Base-by-base conservation (phyloP, 164 flowering plant genomes). In the Magnolia officinalis region DNA sequence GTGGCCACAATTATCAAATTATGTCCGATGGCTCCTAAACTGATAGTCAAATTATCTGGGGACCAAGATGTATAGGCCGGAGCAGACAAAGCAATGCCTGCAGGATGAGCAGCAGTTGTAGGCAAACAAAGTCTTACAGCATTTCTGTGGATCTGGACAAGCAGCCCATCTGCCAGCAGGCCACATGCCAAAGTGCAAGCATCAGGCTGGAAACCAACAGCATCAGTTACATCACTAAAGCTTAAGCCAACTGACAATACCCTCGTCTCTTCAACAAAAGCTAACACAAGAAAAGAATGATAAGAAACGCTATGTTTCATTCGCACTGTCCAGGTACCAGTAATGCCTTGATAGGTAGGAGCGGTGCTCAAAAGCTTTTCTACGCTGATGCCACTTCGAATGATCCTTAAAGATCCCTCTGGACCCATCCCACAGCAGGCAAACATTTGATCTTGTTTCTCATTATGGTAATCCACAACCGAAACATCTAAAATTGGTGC, bases 211-310 rank as follows among this genome's bases (percentile, higher is more conserved):
- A 94, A 96, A 75, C 99, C 99, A 84, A 94, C 91, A 20, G 92
- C 88, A 76, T 96, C 98, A 77, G 99, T 94, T 73, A 94, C 92
- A 85, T 96, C 99, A 81, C 76, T 80, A 81, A 96, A 96, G 83
- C 90, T 92, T 81, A 96, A 77, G 55, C 99, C 99, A 77, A 96
- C 98, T 49, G 92, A 88, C 26, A 96, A 87, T n/a, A 92, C 95
- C 78, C 99, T 88, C 2, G 99, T 94, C 87, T 96, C 95, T 78
- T 91, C 98, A 80, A 96, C 97, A 85, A 96, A 96, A 76, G 99
- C 91, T 69, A 96, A 79, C 74, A 96, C 96, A 59, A 96, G 92
- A 83, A 94, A 96, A 66, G 98, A 90, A 83, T 96, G 97, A 78
- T 84, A 87, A 16, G 81, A 29, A 80, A 92, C 98, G 50, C 10